Evolutionary conservation across 2,329 filamentous ascomycete genomes (phyloP).

Genomic region (Nothopassalora personata): DNA sequence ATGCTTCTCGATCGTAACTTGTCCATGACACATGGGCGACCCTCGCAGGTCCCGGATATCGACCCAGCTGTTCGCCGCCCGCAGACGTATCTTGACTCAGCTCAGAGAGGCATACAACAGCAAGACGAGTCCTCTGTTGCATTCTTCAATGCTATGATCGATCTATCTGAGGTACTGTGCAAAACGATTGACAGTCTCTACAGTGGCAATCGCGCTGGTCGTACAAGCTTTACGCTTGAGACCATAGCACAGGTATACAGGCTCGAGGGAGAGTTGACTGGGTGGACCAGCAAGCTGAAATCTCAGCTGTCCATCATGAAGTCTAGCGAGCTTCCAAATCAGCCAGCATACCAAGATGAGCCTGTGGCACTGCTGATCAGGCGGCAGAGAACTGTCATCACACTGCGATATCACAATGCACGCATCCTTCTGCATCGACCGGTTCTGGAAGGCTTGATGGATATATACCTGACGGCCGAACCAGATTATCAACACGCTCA

Average conservation of each 20-base stretch:
- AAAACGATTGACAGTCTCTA: conserved; percentile 4
- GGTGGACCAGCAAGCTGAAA: background rate
- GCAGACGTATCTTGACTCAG: conserved; percentile 2
- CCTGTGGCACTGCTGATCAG: background rate
- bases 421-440: conserved; percentile 10
- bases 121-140: background rate
- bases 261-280: conserved; percentile 5
- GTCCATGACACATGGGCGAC: conserved; percentile 9
- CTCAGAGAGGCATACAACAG: background rate
- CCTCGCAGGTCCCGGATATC: background rate
- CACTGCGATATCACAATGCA: conserved; percentile 6
- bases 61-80: background rate
- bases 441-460: conserved; percentile 8
- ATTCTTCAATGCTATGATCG: conserved; percentile 7
- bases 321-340: background rate
- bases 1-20: conserved; percentile 5
- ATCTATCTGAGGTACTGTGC: conserved; percentile 1
- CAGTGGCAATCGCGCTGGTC: conserved; percentile 3
- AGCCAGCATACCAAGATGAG: background rate
- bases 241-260: conserved; percentile 4
- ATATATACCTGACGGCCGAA: background rate
- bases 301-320: background rate
- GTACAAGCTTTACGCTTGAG: conserved; percentile 3
- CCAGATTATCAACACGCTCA: conserved; percentile 1
- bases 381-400: conserved; percentile 6